Evolutionary conservation across 148 eudicot genomes (phyloP), one percentile per base, ranked within the genome.

Genomic region (Hydrangea macrophylla): DNA sequence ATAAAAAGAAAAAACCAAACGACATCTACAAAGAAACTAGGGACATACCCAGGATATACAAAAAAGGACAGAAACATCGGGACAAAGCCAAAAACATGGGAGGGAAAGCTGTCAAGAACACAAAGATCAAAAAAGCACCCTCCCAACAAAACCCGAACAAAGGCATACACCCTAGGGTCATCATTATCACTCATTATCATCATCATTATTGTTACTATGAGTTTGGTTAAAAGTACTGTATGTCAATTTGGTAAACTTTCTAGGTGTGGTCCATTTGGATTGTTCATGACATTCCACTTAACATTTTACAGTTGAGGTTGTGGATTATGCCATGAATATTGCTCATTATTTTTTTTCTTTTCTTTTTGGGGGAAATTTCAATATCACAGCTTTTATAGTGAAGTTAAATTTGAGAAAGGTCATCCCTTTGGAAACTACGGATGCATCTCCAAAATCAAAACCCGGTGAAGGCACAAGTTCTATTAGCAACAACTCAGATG

Each of bases 381-480:
- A 65, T 26, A n/a, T 69, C 13, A 20, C 70, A 88, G 90, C 88
- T 30, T 77, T 86, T 37, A 48, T 76, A 24, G 51, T 75, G 24
- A 77, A 82, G 74, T 63, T 80, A 75, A 74, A 72, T 24, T 73
- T 60, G 78, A 78, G 69, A 62, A 75, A 71, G 31, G 76, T 67
- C 57, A 68, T 73, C n/a, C 18, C 62, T 5, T 58, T 23, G 23
- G 62, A 63, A 37, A 78, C 58, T 62, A 76, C 62, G 57, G 70
- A 64, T 3, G 50, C 70, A 57, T 70, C 78, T 53, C 5, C 70
- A 6, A 71, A 71, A 27, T 50, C 76, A 32, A 71, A 65, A 72
- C 26, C 15, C 40, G 39, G 55, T 5, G 55, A 62, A 26, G 53
- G 67, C n/a, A 67, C 62, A 26, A 58, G 32, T 73, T 73, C 81